Evolutionary conservation across 495 filamentous ascomycete species (phyloP).

Genomic region (Acidiella bohemica): DNA sequence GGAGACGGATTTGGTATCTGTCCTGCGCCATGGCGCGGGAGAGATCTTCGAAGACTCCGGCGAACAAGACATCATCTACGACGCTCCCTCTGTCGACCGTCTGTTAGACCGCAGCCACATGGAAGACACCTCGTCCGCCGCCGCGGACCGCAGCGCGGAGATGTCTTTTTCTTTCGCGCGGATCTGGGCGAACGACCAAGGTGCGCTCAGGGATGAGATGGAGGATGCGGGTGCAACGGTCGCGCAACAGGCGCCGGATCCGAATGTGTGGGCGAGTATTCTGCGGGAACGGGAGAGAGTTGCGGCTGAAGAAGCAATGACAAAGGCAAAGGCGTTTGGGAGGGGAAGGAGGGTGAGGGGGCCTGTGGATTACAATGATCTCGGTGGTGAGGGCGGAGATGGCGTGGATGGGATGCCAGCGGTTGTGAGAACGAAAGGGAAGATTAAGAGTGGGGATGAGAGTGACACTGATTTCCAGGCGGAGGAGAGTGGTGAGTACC

Average conservation of each 20-base stretch:
- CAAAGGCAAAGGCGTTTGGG: slow-evolving; percentile 55
- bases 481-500: slow-evolving; percentile 25
- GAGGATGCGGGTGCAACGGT: slow-evolving; percentile 32
- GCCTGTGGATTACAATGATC: slow-evolving; percentile 23
- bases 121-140: slow-evolving; percentile 54
- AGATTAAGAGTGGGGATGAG: slow-evolving; percentile 18
- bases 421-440: slow-evolving; percentile 11
- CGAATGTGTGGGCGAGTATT: slow-evolving; percentile 74
- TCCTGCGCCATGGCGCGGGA: slow-evolving; percentile 75
- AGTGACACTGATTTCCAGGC: slow-evolving; percentile 42
- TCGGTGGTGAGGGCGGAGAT: slow-evolving; percentile 8
- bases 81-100: slow-evolving; percentile 65
- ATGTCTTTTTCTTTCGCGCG: slow-evolving; percentile 80
- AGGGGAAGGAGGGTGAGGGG: slow-evolving; percentile 60
- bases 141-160: slow-evolving; percentile 46
- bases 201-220: slow-evolving; percentile 43
- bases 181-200: slow-evolving; percentile 87
- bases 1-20: slow-evolving; percentile 66
- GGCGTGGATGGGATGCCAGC: slow-evolving; percentile 9
- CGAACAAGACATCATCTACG: slow-evolving; percentile 58
- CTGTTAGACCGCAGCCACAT: slow-evolving; percentile 73
- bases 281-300: slow-evolving; percentile 66
- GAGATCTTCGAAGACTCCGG: slow-evolving; percentile 68
- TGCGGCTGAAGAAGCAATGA: slow-evolving; percentile 51
- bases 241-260: slow-evolving; percentile 33